Percentiles rank a stretch among this genome's conserved stretches.
These are phyloP conservation scores for Aspergillus asperescens DNA, from an alignment of 495 filamentous ascomycete genomes.

Conservation along the genomic window DNA sequence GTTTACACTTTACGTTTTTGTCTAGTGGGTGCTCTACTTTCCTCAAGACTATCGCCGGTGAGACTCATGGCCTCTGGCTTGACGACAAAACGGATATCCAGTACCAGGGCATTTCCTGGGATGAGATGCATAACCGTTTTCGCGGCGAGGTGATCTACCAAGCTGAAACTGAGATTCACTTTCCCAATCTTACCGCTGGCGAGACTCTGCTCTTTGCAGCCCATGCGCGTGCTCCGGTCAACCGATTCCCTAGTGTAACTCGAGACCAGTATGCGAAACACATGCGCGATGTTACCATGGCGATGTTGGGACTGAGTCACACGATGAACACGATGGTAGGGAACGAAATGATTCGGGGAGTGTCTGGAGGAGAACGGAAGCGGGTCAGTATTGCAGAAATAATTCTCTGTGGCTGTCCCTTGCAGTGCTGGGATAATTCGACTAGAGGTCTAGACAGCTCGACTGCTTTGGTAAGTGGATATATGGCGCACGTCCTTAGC, in stretches of 20 bases:
- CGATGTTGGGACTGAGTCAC: conserved; percentile 70
- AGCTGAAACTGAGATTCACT: conserved; percentile 75
- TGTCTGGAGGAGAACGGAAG: conserved; percentile 79
- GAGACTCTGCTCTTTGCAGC: conserved; percentile 79
- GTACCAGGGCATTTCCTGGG: conserved; percentile 57
- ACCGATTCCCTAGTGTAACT: conserved; percentile 55
- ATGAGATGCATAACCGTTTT: conserved; percentile 59
- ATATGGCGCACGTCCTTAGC: neutral
- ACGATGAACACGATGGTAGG: conserved; percentile 74
- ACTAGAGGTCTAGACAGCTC: conserved; percentile 76
- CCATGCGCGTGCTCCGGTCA: conserved; percentile 57
- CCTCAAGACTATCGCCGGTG: conserved; percentile 72
- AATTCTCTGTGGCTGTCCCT: conserved; percentile 55
- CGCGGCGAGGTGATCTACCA: conserved; percentile 79
- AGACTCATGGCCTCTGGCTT: conserved; percentile 66
- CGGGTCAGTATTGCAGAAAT: conserved; percentile 76
- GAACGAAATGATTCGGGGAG: conserved; percentile 73
- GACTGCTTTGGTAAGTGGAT: conserved; percentile 51
- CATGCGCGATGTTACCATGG: conserved; percentile 71
- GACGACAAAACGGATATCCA: conserved; percentile 63
- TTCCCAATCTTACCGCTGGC: conserved; percentile 74
- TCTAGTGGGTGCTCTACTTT: conserved; percentile 69
- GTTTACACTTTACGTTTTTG: neutral
- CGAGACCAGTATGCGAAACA: conserved; percentile 56
- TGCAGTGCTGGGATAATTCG: conserved; percentile 79